Base-by-base conservation (phyloP, 78 protist species). In the Monosiga brevicollis region DNA sequence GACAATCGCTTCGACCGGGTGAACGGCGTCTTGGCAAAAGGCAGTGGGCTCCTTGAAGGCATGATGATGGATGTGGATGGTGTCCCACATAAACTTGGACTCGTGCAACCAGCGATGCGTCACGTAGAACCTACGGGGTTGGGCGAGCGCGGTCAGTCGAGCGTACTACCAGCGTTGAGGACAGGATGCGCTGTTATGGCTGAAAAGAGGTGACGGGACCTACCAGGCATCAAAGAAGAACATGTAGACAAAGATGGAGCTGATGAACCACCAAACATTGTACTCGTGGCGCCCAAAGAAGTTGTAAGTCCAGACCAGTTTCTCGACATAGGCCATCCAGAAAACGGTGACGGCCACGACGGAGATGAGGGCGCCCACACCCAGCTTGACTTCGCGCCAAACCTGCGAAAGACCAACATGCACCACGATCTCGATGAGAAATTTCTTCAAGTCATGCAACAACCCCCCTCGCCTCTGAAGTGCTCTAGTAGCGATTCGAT, bases 11-110 rank as follows among this genome's bases (percentile, higher is more conserved):
- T 77, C 81, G 24, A 77, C 22, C 25, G 81, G 73, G 41, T 78
- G 82, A 23, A 78, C 82, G 0, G 82, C 82, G 26, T 76, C 80
- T 55, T 76, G 80, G 0, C 32, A 70, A 78, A 78, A 78, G n/a
- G 82, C 82, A 10, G 82, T 43, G 34, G 82, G 82, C 42, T 78
- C 73, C 41, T 22, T n/a, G 82, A 78, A 78, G n/a, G 26, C 42
- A 73, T 78, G 82, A 73, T 78, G 82, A 32, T 11, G n/a, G 73
- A 38, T 38, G 41, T 78, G 82, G 9, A 78, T 22, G 73, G 0
- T 2, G 82, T 0, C 1, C 82, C 82, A 78, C 26, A 78, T 23
- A 1, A 42, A 42, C 71, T 40, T 40, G 71, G 71, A 42, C 6
- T 39, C 32, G 73, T 78, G 82, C 70, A 78, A 40, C 24, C 37